These are phyloP conservation scores for Diaporthe ilicicola DNA, from an alignment of 2,329 filamentous ascomycete species.

Conservation along the genomic window DNA sequence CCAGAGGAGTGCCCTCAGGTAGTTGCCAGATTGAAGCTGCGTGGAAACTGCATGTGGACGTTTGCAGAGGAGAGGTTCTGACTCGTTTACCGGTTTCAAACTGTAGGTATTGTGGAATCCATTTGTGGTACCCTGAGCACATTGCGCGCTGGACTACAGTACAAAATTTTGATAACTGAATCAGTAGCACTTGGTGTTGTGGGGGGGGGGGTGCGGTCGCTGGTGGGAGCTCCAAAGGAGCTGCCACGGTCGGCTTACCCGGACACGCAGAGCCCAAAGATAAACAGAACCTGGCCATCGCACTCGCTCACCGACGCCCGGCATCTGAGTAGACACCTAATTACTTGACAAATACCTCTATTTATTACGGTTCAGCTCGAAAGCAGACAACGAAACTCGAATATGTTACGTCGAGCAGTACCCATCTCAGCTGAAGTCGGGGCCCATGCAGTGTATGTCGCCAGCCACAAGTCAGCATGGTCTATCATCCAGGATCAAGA, in stretches of 20 bases:
- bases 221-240: background rate
- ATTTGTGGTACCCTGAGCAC: background rate
- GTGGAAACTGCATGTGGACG: background rate
- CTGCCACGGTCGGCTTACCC: background rate
- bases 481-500: too few species aligned
- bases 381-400: too few species aligned
- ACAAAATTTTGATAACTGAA: background rate
- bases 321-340: too few species aligned
- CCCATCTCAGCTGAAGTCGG: too few species aligned
- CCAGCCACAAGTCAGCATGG: too few species aligned
- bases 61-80: background rate
- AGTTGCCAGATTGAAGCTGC: background rate
- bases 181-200: background rate
- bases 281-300: background rate
- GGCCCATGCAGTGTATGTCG: too few species aligned
- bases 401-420: too few species aligned
- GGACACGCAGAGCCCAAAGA: background rate
- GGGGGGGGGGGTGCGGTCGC: too few species aligned
- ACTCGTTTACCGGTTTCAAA: background rate
- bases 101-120: background rate
- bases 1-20: background rate
- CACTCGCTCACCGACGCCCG: too few species aligned
- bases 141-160: background rate
- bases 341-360: too few species aligned
- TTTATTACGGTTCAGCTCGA: too few species aligned